These are phyloP conservation scores for Mortierella sp. DNA, from an alignment of 371 early-diverging fungal genomes.

Conservation along the genomic window DNA sequence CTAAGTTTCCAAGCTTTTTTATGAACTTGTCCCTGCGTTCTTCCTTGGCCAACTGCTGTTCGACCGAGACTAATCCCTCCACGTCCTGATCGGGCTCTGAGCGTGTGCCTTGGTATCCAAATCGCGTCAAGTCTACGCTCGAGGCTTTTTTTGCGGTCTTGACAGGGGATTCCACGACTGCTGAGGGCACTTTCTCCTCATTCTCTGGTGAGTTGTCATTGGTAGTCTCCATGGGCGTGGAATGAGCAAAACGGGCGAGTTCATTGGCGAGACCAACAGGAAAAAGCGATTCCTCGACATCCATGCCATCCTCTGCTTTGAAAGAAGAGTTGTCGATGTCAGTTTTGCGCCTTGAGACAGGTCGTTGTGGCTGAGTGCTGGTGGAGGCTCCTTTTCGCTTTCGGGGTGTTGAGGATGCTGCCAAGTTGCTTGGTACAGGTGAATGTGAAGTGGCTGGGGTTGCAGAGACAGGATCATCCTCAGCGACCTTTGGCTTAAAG, in stretches of 20 bases:
- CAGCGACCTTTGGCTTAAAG: conserved; percentile 36
- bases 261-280: conserved; percentile 15
- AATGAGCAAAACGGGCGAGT: conserved; percentile 3
- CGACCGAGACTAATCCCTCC: background rate
- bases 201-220: too few relatives aligned
- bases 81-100: background rate
- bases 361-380: background rate
- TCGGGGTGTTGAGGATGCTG: background rate
- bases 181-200: too few relatives aligned
- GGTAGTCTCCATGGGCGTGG: too few relatives aligned
- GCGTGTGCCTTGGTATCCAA: conserved; percentile 9
- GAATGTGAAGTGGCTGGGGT: background rate
- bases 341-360: background rate
- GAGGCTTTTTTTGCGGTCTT: background rate
- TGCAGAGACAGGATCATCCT: background rate
- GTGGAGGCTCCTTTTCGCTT: background rate
- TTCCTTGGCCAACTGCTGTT: conserved; percentile 8
- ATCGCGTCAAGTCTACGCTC: conserved; percentile 3
- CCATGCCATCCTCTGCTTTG: background rate
- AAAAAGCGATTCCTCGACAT: conserved; percentile 17
- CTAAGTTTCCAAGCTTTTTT: conserved; percentile 30
- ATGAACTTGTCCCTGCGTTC: conserved; percentile 21
- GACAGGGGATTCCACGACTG: background rate
- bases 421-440: background rate
- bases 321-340: too few relatives aligned